Base-by-base conservation (phyloP, 2,329 filamentous ascomycete genomes). In the Daldinia sp. region DNA sequence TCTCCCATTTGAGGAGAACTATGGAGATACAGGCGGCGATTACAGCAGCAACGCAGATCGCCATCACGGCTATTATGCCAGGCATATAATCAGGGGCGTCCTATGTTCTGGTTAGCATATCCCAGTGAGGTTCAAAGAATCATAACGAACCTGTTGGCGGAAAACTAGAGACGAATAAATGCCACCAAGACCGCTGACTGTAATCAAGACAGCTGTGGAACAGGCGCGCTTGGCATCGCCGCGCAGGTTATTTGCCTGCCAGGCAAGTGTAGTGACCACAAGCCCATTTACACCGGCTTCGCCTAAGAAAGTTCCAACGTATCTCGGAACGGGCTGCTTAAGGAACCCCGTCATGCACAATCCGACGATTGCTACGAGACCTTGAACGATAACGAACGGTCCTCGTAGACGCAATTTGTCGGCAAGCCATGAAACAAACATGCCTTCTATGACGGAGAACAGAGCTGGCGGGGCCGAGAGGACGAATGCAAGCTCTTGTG, bases 381-480 rank as follows among this genome's bases (percentile, higher is more conserved):
- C 68, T 30, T 74, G 67, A 7, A 69, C 44, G 15, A 73, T 56
- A 50, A 72, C 72, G 18, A 74, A 74, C 10, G 63, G 66, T 0
- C 73, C 72, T 4, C 73, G 71, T 41, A 80, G 23, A 20, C 72
- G 75, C 44, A 71, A 65, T 39, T 72, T 73, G 62, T 81, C 79
- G 2, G 75, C 78, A 0, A 79, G 60, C 75, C 78, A 79, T 3
- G 78, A 78, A 13, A 76, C 73, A 1, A 64, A 67, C n/a, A 79
- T 68, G 3, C 76, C 77, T 71, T 76, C 77, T 44, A 79, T 65
- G 26, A 79, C 78, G 30, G 73, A 75, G 48, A 78, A 76, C 4
- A 80, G 60, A 50, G 78, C 78, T 1, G 80, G 79, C 6, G 79
- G 79, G 0, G 80, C 79, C 35, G 76, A 80, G 10, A 82, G 76